Evolutionary conservation across 2,329 filamentous ascomycete species (phyloP).

Genomic region (Akanthomyces dipterigenus): DNA sequence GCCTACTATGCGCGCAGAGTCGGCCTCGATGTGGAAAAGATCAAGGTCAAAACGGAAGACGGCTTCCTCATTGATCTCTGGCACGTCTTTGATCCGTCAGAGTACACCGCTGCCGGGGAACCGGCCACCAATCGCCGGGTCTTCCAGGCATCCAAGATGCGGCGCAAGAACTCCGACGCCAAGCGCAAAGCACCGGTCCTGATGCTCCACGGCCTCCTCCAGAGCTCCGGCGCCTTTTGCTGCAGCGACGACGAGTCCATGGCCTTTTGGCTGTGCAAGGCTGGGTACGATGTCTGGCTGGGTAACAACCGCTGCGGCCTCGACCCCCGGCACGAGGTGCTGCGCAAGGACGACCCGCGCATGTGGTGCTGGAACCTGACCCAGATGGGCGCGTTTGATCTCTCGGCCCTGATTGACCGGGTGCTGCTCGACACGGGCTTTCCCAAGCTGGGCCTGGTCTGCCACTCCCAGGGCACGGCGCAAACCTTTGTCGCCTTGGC

Average conservation of each 20-base stretch:
- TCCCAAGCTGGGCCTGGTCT: slow-evolving; percentile 72
- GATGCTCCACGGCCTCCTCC: slow-evolving; percentile 80
- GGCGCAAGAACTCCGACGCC: slow-evolving; percentile 28
- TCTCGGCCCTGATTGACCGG: slow-evolving; percentile 72
- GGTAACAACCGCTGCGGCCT: slow-evolving; percentile 92
- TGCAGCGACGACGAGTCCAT: slow-evolving; percentile 84
- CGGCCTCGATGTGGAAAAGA: slow-evolving; percentile 76
- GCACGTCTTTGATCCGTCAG: slow-evolving; percentile 80
- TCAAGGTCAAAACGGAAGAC: slow-evolving; percentile 85
- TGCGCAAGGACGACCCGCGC: slow-evolving; percentile 69
- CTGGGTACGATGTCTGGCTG: slow-evolving; percentile 91
- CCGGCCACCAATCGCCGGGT: slow-evolving; percentile 46
- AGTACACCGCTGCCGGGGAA: slow-evolving; percentile 47
- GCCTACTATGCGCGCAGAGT: slow-evolving; percentile 82
- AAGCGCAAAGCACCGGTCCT: slow-evolving; percentile 72
- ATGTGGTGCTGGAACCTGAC: slow-evolving; percentile 98
- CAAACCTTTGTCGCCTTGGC: slow-evolving; percentile 82
- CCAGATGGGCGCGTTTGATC: slow-evolving; percentile 86
- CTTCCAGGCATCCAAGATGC: slow-evolving; percentile 43
- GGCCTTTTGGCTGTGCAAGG: slow-evolving; percentile 87
- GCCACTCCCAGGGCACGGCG: slow-evolving; percentile 87
- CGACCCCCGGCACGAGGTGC: slow-evolving; percentile 63
- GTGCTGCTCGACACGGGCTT: slow-evolving; percentile 80
- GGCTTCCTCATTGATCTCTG: slow-evolving; percentile 85
- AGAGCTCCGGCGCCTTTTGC: slow-evolving; percentile 83